Evolutionary conservation across 228 moss, liverwort and hornwort species (phyloP).

Genomic region (Sphagnum magellanicum): DNA sequence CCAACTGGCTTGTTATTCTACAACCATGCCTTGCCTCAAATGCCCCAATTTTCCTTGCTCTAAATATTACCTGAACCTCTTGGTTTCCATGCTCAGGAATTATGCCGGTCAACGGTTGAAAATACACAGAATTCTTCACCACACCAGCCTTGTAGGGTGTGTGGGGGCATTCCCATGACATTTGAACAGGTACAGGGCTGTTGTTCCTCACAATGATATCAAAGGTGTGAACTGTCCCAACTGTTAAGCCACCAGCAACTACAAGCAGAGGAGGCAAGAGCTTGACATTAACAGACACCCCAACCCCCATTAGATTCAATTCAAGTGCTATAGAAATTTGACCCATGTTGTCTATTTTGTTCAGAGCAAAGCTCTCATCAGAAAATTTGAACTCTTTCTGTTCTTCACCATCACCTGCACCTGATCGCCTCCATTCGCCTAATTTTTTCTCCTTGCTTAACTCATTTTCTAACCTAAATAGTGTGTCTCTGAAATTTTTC

Average conservation of each 20-base stretch:
- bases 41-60: conserved; percentile 57
- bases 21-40: conserved; percentile 54
- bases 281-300: conserved; percentile 43
- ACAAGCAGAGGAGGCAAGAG: conserved; percentile 51
- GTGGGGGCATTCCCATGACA: conserved; percentile 48
- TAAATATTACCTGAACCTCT: conserved; percentile 33
- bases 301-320: conserved; percentile 41
- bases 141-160: conserved; percentile 17
- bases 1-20: conserved; percentile 22
- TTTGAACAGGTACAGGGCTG: conserved; percentile 33
- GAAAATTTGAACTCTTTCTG: conserved; percentile 12
- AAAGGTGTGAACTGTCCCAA: conserved; percentile 32
- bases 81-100: conserved; percentile 26
- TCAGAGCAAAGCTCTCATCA: conserved; percentile 33
- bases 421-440: neutral
- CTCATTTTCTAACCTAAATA: conserved; percentile 42
- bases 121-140: conserved; percentile 30
- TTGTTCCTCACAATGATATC: conserved; percentile 51
- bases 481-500: conserved; percentile 43
- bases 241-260: conserved; percentile 63
- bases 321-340: conserved; percentile 51
- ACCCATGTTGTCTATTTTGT: conserved; percentile 63
- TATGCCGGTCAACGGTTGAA: conserved; percentile 48
- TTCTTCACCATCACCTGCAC: neutral
- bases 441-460: conserved; percentile 10